Conservation (phyloP, 1,284 basidiomycete species). For the Wallemia mellicola region DNA sequence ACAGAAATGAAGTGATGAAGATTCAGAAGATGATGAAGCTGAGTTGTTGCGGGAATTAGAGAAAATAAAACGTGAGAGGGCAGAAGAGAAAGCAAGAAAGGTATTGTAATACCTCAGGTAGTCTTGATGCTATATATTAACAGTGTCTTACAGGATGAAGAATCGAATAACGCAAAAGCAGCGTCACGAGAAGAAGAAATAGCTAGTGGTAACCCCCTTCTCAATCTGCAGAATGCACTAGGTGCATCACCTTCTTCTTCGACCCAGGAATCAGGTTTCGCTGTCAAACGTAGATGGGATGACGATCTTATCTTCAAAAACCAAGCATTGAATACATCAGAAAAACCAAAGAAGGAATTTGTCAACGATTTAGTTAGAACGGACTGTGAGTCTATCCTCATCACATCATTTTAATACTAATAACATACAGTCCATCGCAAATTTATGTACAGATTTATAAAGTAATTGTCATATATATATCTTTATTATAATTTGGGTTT, state of each 20-base stretch:
- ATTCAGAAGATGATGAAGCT: slow-evolving; percentile 70
- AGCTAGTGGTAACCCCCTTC: slow-evolving; percentile 50
- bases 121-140: background rate
- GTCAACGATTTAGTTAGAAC: slow-evolving; percentile 75
- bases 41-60: slow-evolving; percentile 72
- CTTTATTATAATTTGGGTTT: background rate
- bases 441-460: slow-evolving; percentile 16
- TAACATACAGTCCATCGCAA: slow-evolving; percentile 25
- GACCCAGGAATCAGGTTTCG: slow-evolving; percentile 20
- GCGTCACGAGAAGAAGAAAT: slow-evolving; percentile 43
- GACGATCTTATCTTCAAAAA: slow-evolving; percentile 95
- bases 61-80: slow-evolving; percentile 78
- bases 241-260: slow-evolving; percentile 26
- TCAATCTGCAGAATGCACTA: slow-evolving; percentile 63
- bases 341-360: slow-evolving; percentile 42
- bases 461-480: background rate
- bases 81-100: slow-evolving; percentile 54
- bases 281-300: slow-evolving; percentile 80
- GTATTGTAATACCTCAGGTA: slow-evolving; percentile 10
- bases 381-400: slow-evolving; percentile 21
- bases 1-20: slow-evolving; percentile 17
- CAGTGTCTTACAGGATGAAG: slow-evolving; percentile 25
- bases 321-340: slow-evolving; percentile 39
- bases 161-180: slow-evolving; percentile 34
- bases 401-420: background rate